Percentiles rank a stretch among this genome's conserved stretches.
These are phyloP conservation scores for Phytophthora sansomeana DNA, from an alignment of 352 stramenopile genomes.

Conservation along the genomic window DNA sequence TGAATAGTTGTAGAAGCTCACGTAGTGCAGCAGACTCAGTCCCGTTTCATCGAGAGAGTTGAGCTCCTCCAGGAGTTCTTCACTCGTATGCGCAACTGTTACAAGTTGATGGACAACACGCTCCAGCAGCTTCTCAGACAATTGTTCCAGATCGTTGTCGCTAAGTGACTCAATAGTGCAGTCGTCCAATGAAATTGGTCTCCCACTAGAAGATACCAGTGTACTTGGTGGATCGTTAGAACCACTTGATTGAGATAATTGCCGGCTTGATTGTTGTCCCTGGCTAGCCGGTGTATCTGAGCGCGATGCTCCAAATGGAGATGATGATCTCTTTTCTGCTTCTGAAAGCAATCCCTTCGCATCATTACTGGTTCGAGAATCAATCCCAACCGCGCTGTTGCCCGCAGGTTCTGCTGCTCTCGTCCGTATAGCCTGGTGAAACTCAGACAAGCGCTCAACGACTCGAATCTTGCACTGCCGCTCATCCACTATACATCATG, in stretches of 20 bases:
- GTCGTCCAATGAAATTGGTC: constrained; percentile 60
- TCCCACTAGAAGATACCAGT: constrained; percentile 24
- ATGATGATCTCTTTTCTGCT: constrained; percentile 4
- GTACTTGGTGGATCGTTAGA: constrained; percentile 3
- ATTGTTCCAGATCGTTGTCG: constrained; percentile 78
- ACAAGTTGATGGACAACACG: constrained; percentile 85
- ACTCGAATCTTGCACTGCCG: constrained; percentile 91
- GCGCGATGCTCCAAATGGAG: not conserved
- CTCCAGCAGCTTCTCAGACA: constrained; percentile 87
- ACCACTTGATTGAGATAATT: constrained; percentile 6
- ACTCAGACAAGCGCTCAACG: constrained; percentile 84
- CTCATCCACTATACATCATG: constrained; percentile 75
- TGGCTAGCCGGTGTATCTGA: constrained; percentile 21
- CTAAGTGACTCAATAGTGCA: constrained; percentile 78
- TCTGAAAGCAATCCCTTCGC: constrained; percentile 13
- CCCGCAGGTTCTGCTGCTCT: constrained; percentile 37
- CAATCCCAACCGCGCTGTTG: constrained; percentile 10
- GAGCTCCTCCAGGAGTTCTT: constrained; percentile 86
- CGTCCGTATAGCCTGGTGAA: constrained; percentile 80
- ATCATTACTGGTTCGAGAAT: not conserved
- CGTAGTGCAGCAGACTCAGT: constrained; percentile 89
- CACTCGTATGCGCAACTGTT: constrained; percentile 76
- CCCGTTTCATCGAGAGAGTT: constrained; percentile 90
- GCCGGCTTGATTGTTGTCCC: constrained; percentile 4
- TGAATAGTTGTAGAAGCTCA: constrained; percentile 91